Conservation (phyloP, 805 yeast species). For the Spathaspora sp. region DNA sequence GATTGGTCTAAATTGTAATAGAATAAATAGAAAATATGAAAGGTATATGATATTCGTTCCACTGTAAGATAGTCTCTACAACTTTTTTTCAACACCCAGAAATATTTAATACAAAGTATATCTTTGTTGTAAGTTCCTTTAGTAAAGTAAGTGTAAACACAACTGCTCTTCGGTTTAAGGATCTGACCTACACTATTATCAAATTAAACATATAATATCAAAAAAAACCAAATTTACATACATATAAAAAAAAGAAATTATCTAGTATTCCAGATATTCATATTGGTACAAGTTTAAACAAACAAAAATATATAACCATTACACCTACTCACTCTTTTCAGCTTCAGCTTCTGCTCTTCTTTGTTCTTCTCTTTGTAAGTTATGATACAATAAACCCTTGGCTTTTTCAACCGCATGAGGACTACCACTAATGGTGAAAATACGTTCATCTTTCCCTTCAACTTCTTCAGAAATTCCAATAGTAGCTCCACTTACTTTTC, state of each 20-base stretch:
- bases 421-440: constrained; percentile 68
- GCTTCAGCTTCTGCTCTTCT: constrained; percentile 25
- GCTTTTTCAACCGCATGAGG: constrained; percentile 56
- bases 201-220: not conserved
- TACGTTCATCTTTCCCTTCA: constrained; percentile 59
- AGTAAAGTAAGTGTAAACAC: too few species aligned
- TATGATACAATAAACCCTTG: constrained; percentile 51
- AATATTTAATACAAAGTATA: too few species aligned
- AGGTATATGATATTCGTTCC: too few species aligned
- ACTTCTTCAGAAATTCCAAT: constrained; percentile 73
- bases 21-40: not conserved
- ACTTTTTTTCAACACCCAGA: too few species aligned
- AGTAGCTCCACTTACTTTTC: constrained; percentile 73
- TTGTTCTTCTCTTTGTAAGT: constrained; percentile 54
- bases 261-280: not conserved
- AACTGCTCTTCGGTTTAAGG: too few species aligned
- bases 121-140: too few species aligned
- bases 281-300: not conserved
- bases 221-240: not conserved
- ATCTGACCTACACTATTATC: not conserved
- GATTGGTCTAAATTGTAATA: constrained; percentile 31
- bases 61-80: too few species aligned
- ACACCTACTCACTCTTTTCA: constrained; percentile 1
- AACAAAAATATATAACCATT: not conserved
- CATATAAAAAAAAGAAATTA: not conserved